These are phyloP conservation scores for Lepiota venenata DNA, from an alignment of 768 basidiomycete genomes.

Conservation along the genomic window DNA sequence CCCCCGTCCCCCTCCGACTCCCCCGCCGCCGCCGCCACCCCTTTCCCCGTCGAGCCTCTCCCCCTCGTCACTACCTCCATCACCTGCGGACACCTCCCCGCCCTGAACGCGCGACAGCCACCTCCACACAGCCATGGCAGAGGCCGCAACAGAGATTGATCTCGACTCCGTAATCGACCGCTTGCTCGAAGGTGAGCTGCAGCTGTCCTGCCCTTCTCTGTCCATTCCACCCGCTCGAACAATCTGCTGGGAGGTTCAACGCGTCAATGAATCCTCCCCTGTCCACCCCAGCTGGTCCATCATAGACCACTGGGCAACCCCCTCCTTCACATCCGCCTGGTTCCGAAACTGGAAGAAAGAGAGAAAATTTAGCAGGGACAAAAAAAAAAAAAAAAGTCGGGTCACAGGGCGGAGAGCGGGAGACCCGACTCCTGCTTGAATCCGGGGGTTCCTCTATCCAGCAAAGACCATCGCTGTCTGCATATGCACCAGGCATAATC, in stretches of 20 bases:
- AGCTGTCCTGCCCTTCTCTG: background rate
- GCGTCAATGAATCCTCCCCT: conserved; percentile 1
- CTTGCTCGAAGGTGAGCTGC: conserved; percentile 82
- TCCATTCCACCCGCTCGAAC: background rate
- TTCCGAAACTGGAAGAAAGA: background rate
- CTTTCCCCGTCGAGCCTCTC: too few relatives aligned
- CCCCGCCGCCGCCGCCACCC: conserved; percentile 14
- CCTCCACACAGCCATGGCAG: conserved; percentile 51
- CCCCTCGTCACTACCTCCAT: conserved; percentile 15
- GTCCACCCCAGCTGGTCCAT: background rate
- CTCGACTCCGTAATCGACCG: conserved; percentile 99
- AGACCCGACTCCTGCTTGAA: background rate
- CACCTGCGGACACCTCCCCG: conserved; percentile 9
- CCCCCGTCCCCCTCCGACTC: background rate
- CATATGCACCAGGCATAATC: background rate
- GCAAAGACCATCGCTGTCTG: too few relatives aligned
- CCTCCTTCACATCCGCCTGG: background rate
- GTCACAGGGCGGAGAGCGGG: background rate
- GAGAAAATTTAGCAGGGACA: background rate
- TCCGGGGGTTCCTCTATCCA: too few relatives aligned
- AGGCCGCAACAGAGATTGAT: conserved; percentile 90
- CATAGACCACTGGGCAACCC: background rate
- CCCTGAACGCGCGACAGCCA: conserved; percentile 16
- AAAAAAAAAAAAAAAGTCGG: background rate
- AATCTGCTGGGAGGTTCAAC: conserved; percentile 2